A percentile compares a stretch with the other conserved stretches of the same genome.
These are phyloP conservation scores for Diaporthe citriasiana DNA, from an alignment of 2,329 filamentous ascomycete genomes.

Conservation along the genomic window DNA sequence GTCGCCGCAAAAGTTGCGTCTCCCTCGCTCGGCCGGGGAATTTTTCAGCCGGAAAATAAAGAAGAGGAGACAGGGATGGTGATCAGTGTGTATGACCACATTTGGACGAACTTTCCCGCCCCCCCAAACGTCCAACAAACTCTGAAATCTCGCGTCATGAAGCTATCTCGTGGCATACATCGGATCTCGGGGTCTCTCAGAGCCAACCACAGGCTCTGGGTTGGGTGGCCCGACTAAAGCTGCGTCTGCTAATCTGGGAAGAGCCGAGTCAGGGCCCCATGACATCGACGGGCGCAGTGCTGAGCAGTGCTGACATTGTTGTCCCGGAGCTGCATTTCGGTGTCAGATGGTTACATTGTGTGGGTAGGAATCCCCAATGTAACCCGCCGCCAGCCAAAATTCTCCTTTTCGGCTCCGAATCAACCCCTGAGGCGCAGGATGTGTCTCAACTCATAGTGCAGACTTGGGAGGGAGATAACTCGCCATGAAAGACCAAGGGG, in stretches of 20 bases:
- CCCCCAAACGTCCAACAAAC: background rate
- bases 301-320: background rate
- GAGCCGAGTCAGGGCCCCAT: background rate
- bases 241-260: background rate
- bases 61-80: background rate
- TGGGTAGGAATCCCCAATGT: background rate
- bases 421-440: background rate
- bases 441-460: background rate
- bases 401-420: background rate
- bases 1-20: background rate
- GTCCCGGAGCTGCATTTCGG: background rate
- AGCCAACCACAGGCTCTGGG: background rate
- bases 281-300: background rate
- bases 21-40: background rate
- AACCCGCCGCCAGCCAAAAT: background rate
- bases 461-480: background rate
- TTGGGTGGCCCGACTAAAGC: background rate
- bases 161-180: background rate
- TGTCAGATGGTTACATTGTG: constrained; percentile 22
- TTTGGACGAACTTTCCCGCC: background rate
- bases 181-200: background rate
- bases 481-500: background rate
- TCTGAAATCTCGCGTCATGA: background rate
- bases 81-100: no score
- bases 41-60: background rate